These are phyloP conservation scores for Bolboschoenoplectus hybrid DNA, from an alignment of 202 grass and related monocot species.

Conservation along the genomic window DNA sequence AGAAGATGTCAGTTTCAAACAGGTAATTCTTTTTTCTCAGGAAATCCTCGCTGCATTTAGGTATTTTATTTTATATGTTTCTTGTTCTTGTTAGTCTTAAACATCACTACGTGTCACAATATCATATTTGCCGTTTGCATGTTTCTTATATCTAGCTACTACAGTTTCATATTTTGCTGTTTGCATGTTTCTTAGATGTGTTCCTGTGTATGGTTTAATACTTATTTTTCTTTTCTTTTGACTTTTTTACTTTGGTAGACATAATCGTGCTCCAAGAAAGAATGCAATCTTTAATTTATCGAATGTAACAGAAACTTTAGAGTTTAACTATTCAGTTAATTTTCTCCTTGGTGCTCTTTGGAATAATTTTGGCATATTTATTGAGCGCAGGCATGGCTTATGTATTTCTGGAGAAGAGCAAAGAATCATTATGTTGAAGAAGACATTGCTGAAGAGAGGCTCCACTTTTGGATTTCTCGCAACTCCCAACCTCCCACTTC, in stretches of 20 bases:
- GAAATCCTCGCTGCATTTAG: background rate
- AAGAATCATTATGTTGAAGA: slow-evolving; percentile 82
- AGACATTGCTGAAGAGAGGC: slow-evolving; percentile 91
- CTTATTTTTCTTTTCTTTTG: background rate
- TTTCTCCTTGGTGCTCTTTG: slow-evolving; percentile 36
- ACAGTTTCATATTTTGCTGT: background rate
- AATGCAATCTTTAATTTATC: slow-evolving; percentile 22
- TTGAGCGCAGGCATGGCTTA: slow-evolving; percentile 80
- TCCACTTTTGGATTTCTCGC: slow-evolving; percentile 91
- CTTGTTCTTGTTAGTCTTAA: slow-evolving; percentile 1
- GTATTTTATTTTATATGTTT: slow-evolving; percentile 4
- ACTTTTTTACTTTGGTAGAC: background rate
- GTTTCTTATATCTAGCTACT: background rate
- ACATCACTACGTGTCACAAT: background rate
- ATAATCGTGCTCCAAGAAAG: background rate
- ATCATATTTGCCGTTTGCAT: background rate
- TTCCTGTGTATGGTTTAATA: background rate
- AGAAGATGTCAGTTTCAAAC: slow-evolving; percentile 93
- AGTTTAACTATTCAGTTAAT: background rate
- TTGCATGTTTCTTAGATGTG: background rate
- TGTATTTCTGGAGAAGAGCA: slow-evolving; percentile 99
- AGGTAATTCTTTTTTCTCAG: slow-evolving; percentile 52
- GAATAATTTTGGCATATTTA: slow-evolving; percentile 8
- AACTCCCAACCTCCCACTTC: slow-evolving; percentile 69
- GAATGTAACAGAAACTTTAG: background rate